Conservation (phyloP, 805 yeast species). For the Kodamaea lidongshanica region DNA sequence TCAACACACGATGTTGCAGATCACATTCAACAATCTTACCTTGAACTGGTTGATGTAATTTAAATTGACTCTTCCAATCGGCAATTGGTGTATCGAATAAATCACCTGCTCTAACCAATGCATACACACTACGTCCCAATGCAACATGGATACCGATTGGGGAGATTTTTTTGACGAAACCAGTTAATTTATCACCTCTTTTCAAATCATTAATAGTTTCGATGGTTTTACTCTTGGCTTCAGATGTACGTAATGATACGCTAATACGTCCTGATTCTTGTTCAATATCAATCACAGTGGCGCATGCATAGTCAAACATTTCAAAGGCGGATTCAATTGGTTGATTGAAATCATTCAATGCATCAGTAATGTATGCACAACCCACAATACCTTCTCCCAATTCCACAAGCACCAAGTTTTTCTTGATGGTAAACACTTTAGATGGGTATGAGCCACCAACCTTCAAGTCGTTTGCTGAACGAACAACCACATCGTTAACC, state of each 20-base stretch:
- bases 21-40: slow-evolving; percentile 67
- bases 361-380: slow-evolving; percentile 68
- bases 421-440: slow-evolving; percentile 52
- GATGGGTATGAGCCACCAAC: slow-evolving; percentile 57
- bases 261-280: slow-evolving; percentile 45
- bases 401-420: slow-evolving; percentile 59
- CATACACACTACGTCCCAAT: slow-evolving; percentile 64
- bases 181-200: slow-evolving; percentile 70
- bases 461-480: slow-evolving; percentile 43
- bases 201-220: slow-evolving; percentile 46
- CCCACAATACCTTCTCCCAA: slow-evolving; percentile 60
- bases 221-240: slow-evolving; percentile 48
- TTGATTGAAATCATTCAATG: slow-evolving; percentile 59
- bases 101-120: slow-evolving; percentile 75
- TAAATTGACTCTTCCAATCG: slow-evolving; percentile 81
- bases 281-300: slow-evolving; percentile 48
- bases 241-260: slow-evolving; percentile 55
- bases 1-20: slow-evolving; percentile 56
- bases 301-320: slow-evolving; percentile 50
- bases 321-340: slow-evolving; percentile 45
- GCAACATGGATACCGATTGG: slow-evolving; percentile 75
- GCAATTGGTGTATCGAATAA: slow-evolving; percentile 74
- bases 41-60: slow-evolving; percentile 61
- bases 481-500: slow-evolving; percentile 35
- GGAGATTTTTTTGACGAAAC: slow-evolving; percentile 70